phyloP scores from a whole-genome alignment of 345 rosid genomes.

The Ceriops zippeliana region DNA sequence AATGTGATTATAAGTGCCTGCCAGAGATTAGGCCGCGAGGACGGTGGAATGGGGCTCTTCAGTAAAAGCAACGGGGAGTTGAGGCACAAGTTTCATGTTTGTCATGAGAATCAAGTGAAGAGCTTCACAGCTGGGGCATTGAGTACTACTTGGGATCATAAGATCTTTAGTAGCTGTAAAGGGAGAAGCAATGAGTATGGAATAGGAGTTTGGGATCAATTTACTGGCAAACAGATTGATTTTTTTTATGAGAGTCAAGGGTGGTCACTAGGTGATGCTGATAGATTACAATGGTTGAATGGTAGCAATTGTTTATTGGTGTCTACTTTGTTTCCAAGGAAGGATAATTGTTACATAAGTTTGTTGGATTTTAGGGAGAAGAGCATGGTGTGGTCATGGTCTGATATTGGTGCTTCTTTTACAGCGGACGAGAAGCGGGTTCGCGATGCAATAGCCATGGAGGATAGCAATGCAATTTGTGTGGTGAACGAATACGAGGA shows the following conservation, averaged over 20 bases:
- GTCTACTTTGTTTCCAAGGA: conserved; percentile 91
- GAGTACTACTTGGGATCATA: conserved; percentile 55
- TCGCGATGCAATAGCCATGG: conserved; percentile 93
- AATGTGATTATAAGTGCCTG: conserved; percentile 65
- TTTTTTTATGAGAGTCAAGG: conserved; percentile 79
- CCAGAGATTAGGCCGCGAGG: conserved; percentile 75
- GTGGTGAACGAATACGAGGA: conserved; percentile 95
- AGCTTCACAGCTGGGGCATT: conserved; percentile 89
- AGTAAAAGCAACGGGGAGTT: conserved; percentile 67
- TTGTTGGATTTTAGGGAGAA: conserved; percentile 80
- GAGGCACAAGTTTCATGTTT: conserved; percentile 66
- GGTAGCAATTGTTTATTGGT: conserved; percentile 75
- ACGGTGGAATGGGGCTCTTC: conserved; percentile 95
- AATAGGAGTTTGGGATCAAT: conserved; percentile 94
- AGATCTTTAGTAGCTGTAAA: conserved; percentile 76
- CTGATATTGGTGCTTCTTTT: conserved; percentile 60
- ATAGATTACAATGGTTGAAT: conserved; percentile 77
- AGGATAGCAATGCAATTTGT: conserved; percentile 68
- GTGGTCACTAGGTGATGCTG: conserved; percentile 96
- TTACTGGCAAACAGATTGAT: conserved; percentile 76
- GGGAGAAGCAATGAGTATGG: conserved; percentile 95
- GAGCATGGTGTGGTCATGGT: conserved; percentile 96
- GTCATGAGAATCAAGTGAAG: conserved; percentile 66
- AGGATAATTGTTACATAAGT: conserved; percentile 91
- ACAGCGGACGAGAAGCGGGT: conserved; percentile 78